These are phyloP conservation scores for Monosporascus sp. DNA, from an alignment of 2,329 filamentous ascomycete genomes.

Conservation along the genomic window DNA sequence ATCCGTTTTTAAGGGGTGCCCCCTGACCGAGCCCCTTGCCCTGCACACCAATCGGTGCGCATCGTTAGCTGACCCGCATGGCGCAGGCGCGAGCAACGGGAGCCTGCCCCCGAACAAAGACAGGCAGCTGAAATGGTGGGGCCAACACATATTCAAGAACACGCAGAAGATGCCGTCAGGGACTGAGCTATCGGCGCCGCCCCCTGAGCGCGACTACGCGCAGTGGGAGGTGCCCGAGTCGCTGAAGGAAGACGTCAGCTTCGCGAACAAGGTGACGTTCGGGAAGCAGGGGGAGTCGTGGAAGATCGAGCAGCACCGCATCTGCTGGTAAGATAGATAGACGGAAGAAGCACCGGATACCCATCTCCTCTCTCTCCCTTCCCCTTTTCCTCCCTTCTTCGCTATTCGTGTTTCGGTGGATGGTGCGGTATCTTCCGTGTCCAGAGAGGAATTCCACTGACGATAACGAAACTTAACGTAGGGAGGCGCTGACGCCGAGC, in stretches of 20 bases:
- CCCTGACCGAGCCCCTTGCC: too few species aligned
- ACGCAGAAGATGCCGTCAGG: constrained; percentile 47
- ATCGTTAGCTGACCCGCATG: neutral
- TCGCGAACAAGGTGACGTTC: constrained; percentile 53
- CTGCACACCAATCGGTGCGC: too few species aligned
- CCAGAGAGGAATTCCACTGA: too few species aligned
- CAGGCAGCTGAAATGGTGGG: constrained; percentile 55
- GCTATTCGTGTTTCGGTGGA: neutral
- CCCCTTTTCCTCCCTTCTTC: neutral
- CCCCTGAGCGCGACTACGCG: constrained; percentile 48
- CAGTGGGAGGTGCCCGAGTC: constrained; percentile 55
- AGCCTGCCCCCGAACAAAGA: constrained; percentile 49
- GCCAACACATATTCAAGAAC: constrained; percentile 54
- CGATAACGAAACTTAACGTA: constrained; percentile 20
- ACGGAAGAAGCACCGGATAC: too few species aligned
- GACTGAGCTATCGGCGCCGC: constrained; percentile 50
- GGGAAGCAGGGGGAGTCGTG: constrained; percentile 49
- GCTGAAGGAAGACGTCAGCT: constrained; percentile 53
- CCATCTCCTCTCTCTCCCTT: too few species aligned
- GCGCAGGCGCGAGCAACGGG: constrained; percentile 49
- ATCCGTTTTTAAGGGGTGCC: too few species aligned
- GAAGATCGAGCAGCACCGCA: constrained; percentile 56
- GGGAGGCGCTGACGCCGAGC: constrained; percentile 60
- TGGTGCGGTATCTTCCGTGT: too few species aligned
- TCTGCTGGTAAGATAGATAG: constrained; percentile 55